Conservation (phyloP, 768 basidiomycete species). For the Naematelia encephala region DNA sequence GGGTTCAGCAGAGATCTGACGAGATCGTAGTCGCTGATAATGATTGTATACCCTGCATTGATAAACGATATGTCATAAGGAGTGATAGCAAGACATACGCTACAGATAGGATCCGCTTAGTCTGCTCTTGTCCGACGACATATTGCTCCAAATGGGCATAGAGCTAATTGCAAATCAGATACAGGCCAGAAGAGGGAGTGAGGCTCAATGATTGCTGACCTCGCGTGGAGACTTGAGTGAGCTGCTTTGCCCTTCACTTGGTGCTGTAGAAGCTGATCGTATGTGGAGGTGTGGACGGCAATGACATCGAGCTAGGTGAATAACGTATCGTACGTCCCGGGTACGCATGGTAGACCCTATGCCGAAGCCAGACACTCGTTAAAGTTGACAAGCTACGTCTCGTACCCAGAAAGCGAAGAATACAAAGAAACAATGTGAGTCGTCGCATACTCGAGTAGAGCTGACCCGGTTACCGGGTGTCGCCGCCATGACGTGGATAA, state of each 20-base stretch:
- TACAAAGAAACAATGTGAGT: not conserved
- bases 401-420: too few species aligned
- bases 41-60: constrained; percentile 80
- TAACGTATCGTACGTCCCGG: not conserved
- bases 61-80: not conserved
- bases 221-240: not conserved
- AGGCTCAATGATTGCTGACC: not conserved
- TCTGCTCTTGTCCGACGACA: constrained; percentile 84
- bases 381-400: too few species aligned
- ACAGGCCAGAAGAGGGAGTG: not conserved
- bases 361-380: too few species aligned
- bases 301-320: not conserved
- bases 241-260: not conserved
- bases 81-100: constrained; percentile 62
- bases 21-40: constrained; percentile 70
- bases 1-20: constrained; percentile 25
- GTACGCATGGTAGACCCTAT: not conserved
- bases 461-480: not conserved
- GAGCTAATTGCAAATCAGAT: constrained; percentile 56
- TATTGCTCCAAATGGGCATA: constrained; percentile 82
- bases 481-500: not conserved
- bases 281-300: not conserved
- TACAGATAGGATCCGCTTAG: constrained; percentile 90
- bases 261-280: not conserved
- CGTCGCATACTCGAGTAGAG: not conserved